Evolutionary conservation across 169 alveolate species (phyloP).

Genomic region (Cryptosporidium bovis): DNA sequence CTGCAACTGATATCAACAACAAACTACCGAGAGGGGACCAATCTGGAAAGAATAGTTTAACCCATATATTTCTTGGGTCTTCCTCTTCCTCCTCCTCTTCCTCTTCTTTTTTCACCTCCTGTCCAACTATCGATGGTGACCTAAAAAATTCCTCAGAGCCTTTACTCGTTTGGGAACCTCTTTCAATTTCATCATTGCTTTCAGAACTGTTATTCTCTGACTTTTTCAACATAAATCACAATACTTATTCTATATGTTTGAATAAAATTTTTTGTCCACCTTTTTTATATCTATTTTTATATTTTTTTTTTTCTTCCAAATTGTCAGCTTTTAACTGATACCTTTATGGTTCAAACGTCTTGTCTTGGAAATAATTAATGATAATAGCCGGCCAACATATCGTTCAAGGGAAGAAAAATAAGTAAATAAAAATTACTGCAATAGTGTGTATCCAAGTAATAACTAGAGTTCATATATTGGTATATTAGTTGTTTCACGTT

Average conservation of each 20-base stretch:
- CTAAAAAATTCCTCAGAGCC: conserved; percentile 71
- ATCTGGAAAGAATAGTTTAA: conserved; percentile 51
- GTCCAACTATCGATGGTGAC: conserved; percentile 70
- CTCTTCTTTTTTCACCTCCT: conserved; percentile 62
- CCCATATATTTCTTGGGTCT: conserved; percentile 65
- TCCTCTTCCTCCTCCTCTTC: conserved; percentile 75
- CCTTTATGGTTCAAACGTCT: neutral
- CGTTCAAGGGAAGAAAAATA: too few relatives aligned
- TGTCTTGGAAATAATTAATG: neutral
- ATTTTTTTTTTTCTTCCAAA: neutral
- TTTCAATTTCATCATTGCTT: conserved; percentile 28
- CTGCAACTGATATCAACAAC: conserved; percentile 19
- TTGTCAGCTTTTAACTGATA: conserved; percentile 4
- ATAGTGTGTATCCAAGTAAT: too few relatives aligned
- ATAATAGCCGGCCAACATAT: neutral
- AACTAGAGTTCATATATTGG: too few relatives aligned
- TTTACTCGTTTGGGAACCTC: conserved; percentile 6
- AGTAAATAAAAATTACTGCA: too few relatives aligned
- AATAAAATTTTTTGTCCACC: too few relatives aligned
- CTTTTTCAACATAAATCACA: conserved; percentile 34
- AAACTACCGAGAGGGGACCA: conserved; percentile 70
- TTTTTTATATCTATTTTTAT: neutral
- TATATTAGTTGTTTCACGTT: too few relatives aligned
- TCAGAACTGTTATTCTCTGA: neutral
- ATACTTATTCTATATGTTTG: neutral